phyloP scores from a whole-genome alignment of 1,284 basidiomycete species.

The Coniophora puteana region DNA sequence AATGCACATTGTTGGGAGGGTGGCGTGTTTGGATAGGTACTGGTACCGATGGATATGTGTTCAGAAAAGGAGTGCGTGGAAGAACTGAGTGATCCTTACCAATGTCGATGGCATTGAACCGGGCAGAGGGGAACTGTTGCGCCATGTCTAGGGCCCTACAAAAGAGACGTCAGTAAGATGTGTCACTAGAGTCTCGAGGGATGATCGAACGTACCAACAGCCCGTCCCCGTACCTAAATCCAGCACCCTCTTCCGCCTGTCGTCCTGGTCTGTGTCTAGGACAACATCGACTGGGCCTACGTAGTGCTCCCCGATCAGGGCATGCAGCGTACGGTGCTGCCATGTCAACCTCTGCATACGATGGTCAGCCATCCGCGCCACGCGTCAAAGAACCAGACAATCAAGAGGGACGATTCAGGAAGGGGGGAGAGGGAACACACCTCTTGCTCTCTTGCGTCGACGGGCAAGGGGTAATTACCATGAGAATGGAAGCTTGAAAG shows the following conservation, averaged over 20 bases:
- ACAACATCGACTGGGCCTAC: constrained; percentile 54
- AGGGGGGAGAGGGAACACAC: constrained; percentile 32
- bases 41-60: constrained; percentile 22
- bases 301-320: constrained; percentile 48
- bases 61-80: constrained; percentile 4
- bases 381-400: too few relatives aligned
- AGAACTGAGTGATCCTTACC: constrained; percentile 38
- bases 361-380: background rate
- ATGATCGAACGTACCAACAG: constrained; percentile 47
- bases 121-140: constrained; percentile 52
- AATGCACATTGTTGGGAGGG: constrained; percentile 54
- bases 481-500: constrained; percentile 70
- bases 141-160: constrained; percentile 73
- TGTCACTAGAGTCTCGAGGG: constrained; percentile 21
- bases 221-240: constrained; percentile 73
- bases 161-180: constrained; percentile 5
- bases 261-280: constrained; percentile 34
- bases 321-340: constrained; percentile 44
- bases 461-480: constrained; percentile 62
- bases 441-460: constrained; percentile 59
- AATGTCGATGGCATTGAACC: constrained; percentile 68
- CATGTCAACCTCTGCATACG: constrained; percentile 45
- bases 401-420: background rate
- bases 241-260: constrained; percentile 45
- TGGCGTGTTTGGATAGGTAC: constrained; percentile 66